Conservation (phyloP, 805 yeast species). For the Hanseniaspora clermontiae region DNA sequence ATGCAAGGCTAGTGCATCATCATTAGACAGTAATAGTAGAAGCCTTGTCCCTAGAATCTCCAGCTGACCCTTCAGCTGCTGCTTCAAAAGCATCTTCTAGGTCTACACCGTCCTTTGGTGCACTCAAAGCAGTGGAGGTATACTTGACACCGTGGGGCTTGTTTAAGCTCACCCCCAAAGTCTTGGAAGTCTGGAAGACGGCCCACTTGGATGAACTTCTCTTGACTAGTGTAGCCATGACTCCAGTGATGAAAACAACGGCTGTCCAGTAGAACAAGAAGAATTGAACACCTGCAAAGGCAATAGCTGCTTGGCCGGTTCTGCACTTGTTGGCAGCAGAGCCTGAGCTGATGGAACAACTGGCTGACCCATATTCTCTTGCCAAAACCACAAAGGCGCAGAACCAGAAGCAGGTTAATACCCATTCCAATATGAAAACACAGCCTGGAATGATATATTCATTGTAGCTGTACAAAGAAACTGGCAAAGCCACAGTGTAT, state of each 20-base stretch:
- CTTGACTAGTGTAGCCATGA: background rate
- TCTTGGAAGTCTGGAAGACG: background rate
- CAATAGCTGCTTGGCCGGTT: slow-evolving; percentile 25
- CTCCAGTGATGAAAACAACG: background rate
- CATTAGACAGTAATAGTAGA: background rate
- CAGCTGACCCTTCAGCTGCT: background rate
- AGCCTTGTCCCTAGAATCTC: background rate
- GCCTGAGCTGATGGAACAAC: slow-evolving; percentile 20
- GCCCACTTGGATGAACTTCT: background rate
- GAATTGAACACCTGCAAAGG: slow-evolving; percentile 25
- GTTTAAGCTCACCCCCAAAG: background rate
- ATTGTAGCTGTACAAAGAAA: slow-evolving; percentile 17
- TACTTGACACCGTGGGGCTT: slow-evolving; percentile 1
- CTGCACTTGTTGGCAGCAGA: slow-evolving; percentile 20
- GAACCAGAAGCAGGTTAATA: slow-evolving; percentile 25
- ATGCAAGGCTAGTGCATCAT: too few species aligned
- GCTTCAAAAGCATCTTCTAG: background rate
- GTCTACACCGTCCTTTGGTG: background rate
- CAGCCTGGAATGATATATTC: slow-evolving; percentile 22
- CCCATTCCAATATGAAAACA: slow-evolving; percentile 21
- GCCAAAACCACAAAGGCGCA: slow-evolving; percentile 28
- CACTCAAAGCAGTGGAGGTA: background rate
- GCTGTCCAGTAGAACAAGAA: slow-evolving; percentile 19
- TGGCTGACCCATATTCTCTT: slow-evolving; percentile 22
- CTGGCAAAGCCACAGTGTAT: slow-evolving; percentile 21